Evolutionary conservation across 1,139 yeast genomes (phyloP), one percentile per base, ranked within the genome.

Genomic region (Protomyces macrosporus): DNA sequence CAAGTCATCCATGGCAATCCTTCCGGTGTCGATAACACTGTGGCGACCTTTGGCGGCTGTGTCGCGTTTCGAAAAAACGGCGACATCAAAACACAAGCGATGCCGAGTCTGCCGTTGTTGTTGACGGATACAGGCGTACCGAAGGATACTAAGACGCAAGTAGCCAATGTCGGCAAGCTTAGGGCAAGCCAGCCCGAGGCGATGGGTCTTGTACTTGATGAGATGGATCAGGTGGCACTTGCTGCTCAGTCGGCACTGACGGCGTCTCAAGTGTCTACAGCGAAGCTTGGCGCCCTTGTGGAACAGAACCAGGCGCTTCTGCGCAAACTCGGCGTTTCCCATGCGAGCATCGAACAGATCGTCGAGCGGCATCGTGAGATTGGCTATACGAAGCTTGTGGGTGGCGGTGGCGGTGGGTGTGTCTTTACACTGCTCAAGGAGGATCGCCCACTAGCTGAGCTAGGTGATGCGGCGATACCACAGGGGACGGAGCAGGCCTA

Each of bases 371-470:
- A 78, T 54, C 72, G 83, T 64, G 72, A 77, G 1, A 75, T 93
- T 42, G 99, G 99, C 5, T 85, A 88, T 66, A 91, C 99, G 1
- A 93, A 93, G 74, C 80, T 93, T 66, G 93, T 98, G 0, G 99
- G 99, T 53, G 98, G 98, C 0, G 99, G 99, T 34, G 98, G 98
- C 23, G 99, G 99, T 54, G 99, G 99, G 0, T 93, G 99, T 77
- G 96, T 97, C 23, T 87, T 95, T 65, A 93, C 98, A 0, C 77
- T 93, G 60, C 79, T 91, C 10, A 79, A 83, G 59, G 86, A 83
- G 59, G 79, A 59, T 9, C 23, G 23, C 23, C 23, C 23, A 1
- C 23, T 23, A 23, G 23, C 23, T 2, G 23, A 23, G 23, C 23
- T 23, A 2, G 23, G 9, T 7, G 32, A 14, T 10, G 48, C n/a